These are phyloP conservation scores for Lithospermum erythrorhizon DNA, from an alignment of 257 asterid species.

Conservation along the genomic window DNA sequence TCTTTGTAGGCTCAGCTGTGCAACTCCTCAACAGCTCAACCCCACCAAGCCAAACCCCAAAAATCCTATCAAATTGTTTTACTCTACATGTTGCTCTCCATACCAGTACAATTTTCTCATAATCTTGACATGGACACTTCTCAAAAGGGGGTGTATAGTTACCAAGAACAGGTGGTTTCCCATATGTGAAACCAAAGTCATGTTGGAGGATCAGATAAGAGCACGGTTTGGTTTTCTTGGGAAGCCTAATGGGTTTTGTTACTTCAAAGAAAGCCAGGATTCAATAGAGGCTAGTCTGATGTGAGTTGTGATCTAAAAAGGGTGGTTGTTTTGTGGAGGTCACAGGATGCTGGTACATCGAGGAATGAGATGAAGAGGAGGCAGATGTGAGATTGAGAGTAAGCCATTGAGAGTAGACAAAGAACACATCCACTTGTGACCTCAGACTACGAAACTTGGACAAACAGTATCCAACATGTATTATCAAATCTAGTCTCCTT, in stretches of 20 bases:
- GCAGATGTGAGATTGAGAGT: neutral
- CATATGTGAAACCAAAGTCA: slow-evolving; percentile 45
- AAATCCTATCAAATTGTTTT: slow-evolving; percentile 64
- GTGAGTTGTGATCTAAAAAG: slow-evolving; percentile 15
- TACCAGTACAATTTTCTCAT: slow-evolving; percentile 44
- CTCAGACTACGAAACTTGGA: too few relatives aligned
- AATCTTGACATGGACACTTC: slow-evolving; percentile 31
- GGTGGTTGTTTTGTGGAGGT: slow-evolving; percentile 15
- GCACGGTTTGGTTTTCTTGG: slow-evolving; percentile 33
- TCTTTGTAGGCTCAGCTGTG: slow-evolving; percentile 55
- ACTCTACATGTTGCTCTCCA: slow-evolving; percentile 63
- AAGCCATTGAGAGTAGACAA: too few relatives aligned
- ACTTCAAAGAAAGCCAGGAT: slow-evolving; percentile 44
- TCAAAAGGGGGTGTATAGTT: slow-evolving; percentile 34
- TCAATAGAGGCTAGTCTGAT: slow-evolving; percentile 1
- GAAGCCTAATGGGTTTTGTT: slow-evolving; percentile 30
- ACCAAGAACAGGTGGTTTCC: slow-evolving; percentile 39
- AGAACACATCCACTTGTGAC: too few relatives aligned
- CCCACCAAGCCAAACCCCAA: slow-evolving; percentile 80
- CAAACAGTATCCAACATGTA: too few relatives aligned
- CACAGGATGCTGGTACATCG: slow-evolving; percentile 7
- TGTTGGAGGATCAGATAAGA: slow-evolving; percentile 38
- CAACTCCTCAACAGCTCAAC: slow-evolving; percentile 78
- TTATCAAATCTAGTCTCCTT: too few relatives aligned
- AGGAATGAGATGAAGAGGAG: slow-evolving; percentile 14